These are phyloP conservation scores for Xylaria longipes DNA, from an alignment of 495 filamentous ascomycete species.

Conservation along the genomic window DNA sequence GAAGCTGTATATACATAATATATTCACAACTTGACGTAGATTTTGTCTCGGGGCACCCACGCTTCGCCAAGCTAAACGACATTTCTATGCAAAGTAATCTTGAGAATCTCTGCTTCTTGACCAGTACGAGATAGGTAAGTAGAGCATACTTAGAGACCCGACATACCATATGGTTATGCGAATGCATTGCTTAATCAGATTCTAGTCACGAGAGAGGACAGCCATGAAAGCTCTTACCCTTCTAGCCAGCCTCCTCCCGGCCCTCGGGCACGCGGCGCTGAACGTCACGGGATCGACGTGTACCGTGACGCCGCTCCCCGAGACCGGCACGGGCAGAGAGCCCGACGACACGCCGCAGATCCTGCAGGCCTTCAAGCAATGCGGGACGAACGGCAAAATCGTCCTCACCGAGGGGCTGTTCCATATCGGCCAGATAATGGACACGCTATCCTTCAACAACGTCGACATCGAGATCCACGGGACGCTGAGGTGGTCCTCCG, in stretches of 20 bases:
- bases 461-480: constrained; percentile 50
- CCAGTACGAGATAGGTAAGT: constrained; percentile 16
- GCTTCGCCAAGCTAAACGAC: background rate
- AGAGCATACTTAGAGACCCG: background rate
- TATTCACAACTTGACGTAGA: background rate
- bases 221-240: constrained; percentile 30
- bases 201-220: background rate
- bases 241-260: constrained; percentile 25
- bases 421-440: constrained; percentile 54
- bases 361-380: constrained; percentile 49
- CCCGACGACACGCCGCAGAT: constrained; percentile 53
- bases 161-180: background rate
- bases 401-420: constrained; percentile 48
- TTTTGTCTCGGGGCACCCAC: background rate
- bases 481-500: constrained; percentile 31
- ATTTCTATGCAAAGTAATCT: background rate
- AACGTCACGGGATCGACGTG: constrained; percentile 47
- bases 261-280: constrained; percentile 32
- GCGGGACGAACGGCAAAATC: constrained; percentile 43
- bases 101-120: background rate
- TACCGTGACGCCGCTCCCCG: constrained; percentile 42
- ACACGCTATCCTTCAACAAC: constrained; percentile 47
- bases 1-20: background rate
- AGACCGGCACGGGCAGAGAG: constrained; percentile 32
- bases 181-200: background rate